Percentiles rank a stretch among this genome's conserved stretches.
Conservation (phyloP, 139 green algal species). For the Chlamydomonas sphaeroides region DNA sequence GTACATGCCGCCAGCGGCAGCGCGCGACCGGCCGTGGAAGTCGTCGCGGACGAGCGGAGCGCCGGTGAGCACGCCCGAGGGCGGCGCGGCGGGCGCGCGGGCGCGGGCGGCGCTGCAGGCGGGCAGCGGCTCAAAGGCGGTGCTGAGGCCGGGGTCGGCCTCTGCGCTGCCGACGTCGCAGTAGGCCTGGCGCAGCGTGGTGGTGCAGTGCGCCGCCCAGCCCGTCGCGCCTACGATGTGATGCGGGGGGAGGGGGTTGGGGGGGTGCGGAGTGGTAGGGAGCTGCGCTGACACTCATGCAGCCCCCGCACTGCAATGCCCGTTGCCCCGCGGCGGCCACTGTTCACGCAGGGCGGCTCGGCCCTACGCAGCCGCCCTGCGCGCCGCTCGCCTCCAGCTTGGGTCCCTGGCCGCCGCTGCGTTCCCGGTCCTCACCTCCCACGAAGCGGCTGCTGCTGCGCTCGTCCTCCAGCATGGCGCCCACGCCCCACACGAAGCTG, state of each 20-base stretch:
- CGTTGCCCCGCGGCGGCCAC: too few relatives aligned
- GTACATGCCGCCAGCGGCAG: too few relatives aligned
- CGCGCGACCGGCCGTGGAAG: background rate
- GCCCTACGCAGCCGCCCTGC: too few relatives aligned
- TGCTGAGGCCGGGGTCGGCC: background rate
- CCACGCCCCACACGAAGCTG: background rate
- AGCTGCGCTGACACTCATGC: too few relatives aligned
- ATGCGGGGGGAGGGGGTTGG: too few relatives aligned
- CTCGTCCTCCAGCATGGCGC: slow-evolving; percentile 24
- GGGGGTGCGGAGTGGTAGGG: too few relatives aligned
- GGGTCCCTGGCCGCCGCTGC: background rate
- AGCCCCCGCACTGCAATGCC: too few relatives aligned
- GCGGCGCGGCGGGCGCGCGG: background rate
- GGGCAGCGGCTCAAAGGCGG: background rate
- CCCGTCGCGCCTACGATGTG: too few relatives aligned
- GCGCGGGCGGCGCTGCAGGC: background rate
- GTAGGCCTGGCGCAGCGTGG: background rate
- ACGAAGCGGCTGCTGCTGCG: too few relatives aligned
- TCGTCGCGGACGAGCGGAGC: background rate
- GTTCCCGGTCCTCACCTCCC: too few relatives aligned
- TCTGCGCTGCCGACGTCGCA: background rate
- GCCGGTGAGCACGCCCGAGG: too few relatives aligned
- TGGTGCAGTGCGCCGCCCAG: background rate
- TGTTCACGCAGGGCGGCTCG: too few relatives aligned
- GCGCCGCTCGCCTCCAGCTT: background rate